Evolutionary conservation across 2,329 filamentous ascomycete genomes (phyloP).

Genomic region (Diaporthe sp.): DNA sequence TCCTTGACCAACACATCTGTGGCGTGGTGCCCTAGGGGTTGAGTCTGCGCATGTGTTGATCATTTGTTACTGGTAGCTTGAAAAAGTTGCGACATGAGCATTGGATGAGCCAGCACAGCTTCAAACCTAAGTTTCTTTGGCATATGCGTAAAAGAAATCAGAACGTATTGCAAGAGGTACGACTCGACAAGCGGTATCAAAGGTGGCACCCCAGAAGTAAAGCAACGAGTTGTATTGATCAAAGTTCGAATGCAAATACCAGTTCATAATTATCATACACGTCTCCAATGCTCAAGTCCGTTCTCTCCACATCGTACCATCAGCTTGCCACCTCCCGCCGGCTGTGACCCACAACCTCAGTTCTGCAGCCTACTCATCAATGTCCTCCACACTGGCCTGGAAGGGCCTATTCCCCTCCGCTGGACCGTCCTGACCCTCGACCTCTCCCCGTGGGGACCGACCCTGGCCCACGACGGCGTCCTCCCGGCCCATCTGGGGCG

Average conservation of each 20-base stretch:
- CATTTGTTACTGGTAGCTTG: background rate
- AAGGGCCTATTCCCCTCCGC: background rate
- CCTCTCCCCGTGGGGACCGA: too few relatives aligned
- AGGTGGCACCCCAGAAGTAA: background rate
- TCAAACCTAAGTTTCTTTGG: too few relatives aligned
- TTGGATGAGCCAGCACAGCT: too few relatives aligned
- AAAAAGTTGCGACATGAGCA: background rate
- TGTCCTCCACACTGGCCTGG: constrained; percentile 5
- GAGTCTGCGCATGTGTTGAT: background rate
- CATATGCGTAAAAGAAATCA: background rate
- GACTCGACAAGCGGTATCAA: background rate
- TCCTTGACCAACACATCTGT: background rate
- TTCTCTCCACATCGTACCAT: background rate
- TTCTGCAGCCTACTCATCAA: background rate
- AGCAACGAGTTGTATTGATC: constrained; percentile 3
- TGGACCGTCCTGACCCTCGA: background rate
- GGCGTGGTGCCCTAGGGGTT: too few relatives aligned
- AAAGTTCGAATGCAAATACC: background rate
- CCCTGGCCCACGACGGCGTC: background rate
- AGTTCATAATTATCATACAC: background rate
- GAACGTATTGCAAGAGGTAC: background rate
- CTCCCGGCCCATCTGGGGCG: background rate
- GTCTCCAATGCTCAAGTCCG: background rate
- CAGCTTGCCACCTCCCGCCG: background rate
- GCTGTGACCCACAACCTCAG: background rate